These are phyloP conservation scores for Suillus hirtellus DNA, from an alignment of 768 basidiomycete species.

Conservation along the genomic window DNA sequence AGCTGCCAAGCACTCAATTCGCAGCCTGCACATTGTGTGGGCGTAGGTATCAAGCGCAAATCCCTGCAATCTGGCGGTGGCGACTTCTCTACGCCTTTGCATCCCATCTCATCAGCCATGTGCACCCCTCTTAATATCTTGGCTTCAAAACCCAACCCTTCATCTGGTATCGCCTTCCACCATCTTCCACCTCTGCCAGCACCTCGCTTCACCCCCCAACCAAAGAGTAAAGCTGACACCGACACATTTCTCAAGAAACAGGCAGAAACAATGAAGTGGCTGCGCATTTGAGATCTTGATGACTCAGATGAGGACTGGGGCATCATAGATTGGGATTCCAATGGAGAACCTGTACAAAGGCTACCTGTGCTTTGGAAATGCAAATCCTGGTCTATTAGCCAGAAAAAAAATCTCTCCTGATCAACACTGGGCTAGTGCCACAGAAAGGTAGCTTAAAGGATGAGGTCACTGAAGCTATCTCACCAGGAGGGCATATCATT, in stretches of 20 bases:
- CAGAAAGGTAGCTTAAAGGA: slow-evolving; percentile 47
- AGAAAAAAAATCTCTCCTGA: slow-evolving; percentile 25
- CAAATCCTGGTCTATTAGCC: slow-evolving; percentile 30
- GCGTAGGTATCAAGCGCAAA: slow-evolving; percentile 67
- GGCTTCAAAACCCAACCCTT: slow-evolving; percentile 31
- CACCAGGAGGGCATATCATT: slow-evolving; percentile 73
- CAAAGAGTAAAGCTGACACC: slow-evolving; percentile 38
- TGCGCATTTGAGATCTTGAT: slow-evolving; percentile 59
- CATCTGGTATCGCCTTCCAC: slow-evolving; percentile 36
- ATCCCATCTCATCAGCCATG: slow-evolving; percentile 33
- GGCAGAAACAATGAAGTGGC: slow-evolving; percentile 62
- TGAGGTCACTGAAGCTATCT: slow-evolving; percentile 68
- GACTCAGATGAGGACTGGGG: slow-evolving; percentile 47
- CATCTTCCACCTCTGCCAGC: slow-evolving; percentile 36
- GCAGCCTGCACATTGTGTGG: slow-evolving; percentile 26
- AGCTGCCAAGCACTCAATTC: slow-evolving; percentile 33
- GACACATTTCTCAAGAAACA: slow-evolving; percentile 49
- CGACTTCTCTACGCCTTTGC: slow-evolving; percentile 56
- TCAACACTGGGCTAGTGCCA: slow-evolving; percentile 22
- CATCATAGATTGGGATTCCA: slow-evolving; percentile 48
- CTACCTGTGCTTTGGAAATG: slow-evolving; percentile 26
- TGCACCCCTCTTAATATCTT: slow-evolving; percentile 41
- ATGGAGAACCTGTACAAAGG: slow-evolving; percentile 46
- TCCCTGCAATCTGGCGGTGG: slow-evolving; percentile 37
- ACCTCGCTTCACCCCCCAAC: slow-evolving; percentile 30